phyloP scores from a whole-genome alignment of 257 asterid species.

The Leptodermis oblonga region DNA sequence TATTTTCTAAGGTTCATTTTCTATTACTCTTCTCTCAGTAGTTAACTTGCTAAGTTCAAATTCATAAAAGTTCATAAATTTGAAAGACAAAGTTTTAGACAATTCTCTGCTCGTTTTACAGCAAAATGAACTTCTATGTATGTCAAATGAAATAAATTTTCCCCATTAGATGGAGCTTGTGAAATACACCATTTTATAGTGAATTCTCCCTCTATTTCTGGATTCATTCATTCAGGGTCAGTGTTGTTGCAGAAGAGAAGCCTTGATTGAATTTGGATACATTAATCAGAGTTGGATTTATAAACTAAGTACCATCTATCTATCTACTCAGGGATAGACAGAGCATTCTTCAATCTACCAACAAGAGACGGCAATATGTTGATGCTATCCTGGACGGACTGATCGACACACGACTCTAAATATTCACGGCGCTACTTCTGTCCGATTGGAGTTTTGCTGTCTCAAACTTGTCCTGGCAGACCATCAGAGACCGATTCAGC shows the following conservation, averaged over 20 bases:
- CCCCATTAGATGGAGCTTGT: background rate
- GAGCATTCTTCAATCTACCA: slow-evolving; percentile 51
- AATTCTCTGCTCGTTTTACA: no score
- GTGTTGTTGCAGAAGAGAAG: background rate
- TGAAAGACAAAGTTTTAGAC: no score
- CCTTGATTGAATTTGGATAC: background rate
- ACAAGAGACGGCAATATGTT: slow-evolving; percentile 63
- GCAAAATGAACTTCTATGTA: no score
- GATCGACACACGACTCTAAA: slow-evolving; percentile 78
- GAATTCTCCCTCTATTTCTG: background rate
- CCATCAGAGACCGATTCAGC: slow-evolving; percentile 61
- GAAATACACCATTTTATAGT: background rate
- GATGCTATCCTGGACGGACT: slow-evolving; percentile 55
- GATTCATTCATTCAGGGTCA: background rate
- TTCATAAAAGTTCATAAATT: no score
- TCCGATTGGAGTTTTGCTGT: slow-evolving; percentile 52
- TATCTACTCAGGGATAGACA: slow-evolving; percentile 36
- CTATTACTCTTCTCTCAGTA: no score
- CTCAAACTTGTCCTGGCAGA: slow-evolving; percentile 90
- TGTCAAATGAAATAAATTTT: background rate
- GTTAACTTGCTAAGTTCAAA: no score
- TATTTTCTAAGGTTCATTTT: no score
- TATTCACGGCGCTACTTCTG: slow-evolving; percentile 31
- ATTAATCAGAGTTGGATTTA: background rate
- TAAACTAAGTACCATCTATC: background rate